Evolutionary conservation across 176 grass and related monocot species (phyloP).

Genomic region (Aegilops speltoides): DNA sequence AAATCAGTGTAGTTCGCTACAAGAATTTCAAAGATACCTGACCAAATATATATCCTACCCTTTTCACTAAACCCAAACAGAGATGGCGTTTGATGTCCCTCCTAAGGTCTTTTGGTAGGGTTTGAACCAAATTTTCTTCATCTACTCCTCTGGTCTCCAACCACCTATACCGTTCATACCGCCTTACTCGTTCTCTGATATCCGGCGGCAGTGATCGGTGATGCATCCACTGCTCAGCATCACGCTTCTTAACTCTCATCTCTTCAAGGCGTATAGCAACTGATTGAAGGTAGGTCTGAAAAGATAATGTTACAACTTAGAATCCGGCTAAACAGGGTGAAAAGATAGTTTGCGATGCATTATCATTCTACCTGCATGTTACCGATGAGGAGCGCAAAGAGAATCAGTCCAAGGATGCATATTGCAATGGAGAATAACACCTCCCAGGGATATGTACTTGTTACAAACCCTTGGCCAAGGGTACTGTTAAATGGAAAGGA

Average conservation of each 20-base stretch:
- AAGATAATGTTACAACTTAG: neutral
- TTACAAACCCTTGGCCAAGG: conserved; percentile 78
- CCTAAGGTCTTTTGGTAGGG: conserved; percentile 89
- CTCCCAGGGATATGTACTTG: conserved; percentile 79
- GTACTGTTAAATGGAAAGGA: conserved; percentile 57
- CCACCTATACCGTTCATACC: conserved; percentile 91
- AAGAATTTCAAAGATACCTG: neutral
- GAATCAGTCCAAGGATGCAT: conserved; percentile 80
- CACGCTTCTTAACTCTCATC: conserved; percentile 94
- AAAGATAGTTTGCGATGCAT: neutral
- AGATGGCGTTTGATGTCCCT: conserved; percentile 98
- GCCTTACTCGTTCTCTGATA: conserved; percentile 80
- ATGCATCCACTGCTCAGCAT: conserved; percentile 98
- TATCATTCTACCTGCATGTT: conserved; percentile 88
- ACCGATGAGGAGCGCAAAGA: conserved; percentile 94
- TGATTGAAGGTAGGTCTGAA: conserved; percentile 92
- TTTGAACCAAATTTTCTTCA: conserved; percentile 96
- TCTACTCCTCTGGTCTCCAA: conserved; percentile 93
- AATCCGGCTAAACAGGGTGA: conserved; percentile 9
- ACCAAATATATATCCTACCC: conserved; percentile 33
- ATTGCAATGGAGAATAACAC: conserved; percentile 87
- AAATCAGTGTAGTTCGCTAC: neutral
- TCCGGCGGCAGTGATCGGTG: conserved; percentile 66
- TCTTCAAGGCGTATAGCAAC: conserved; percentile 85
- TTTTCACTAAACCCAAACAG: conserved; percentile 85